Evolutionary conservation across 2,329 filamentous ascomycete species (phyloP), one percentile per base, ranked within the genome.

Genomic region (Arthrinium phaeospermum): DNA sequence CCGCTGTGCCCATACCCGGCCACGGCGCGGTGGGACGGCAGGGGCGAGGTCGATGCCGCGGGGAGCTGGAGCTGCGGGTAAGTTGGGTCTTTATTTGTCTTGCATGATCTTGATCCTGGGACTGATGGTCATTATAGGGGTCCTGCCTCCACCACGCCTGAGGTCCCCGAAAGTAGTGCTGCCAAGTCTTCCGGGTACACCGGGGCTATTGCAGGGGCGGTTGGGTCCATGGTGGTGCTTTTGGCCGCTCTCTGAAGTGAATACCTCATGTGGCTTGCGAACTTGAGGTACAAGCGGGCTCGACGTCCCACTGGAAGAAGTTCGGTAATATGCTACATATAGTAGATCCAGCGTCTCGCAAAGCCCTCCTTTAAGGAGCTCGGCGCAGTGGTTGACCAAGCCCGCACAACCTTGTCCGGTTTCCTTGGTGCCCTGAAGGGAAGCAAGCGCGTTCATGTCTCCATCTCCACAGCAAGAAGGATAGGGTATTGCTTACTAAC

Each of bases 1-100:
- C 83, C 83, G 6, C 76, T 89, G 70, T 89, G 88, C 76, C 79
- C 81, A 30, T 84, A 82, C 70, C 81, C 82, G 13, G 73, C 77
- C 69, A 78, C 80, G 70, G 77, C 81, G 74, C 79, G n/a, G 77
- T 85, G 81, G 77, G 76, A 80, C 27, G 80, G 80, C 8, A 53
- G 27, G 4, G 82, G 82, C 1, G 80, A 84, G 73, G 73, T 78
- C 12, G 76, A 81, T 49, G 71, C 78, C 13, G 78, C 82, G 13
- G 71, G 73, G 19, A 82, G 78, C 70, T 85, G 83, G 80, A 79
- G 71, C 19, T 84, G 83, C 70, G 75, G 75, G 79, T 80, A 47
- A 19, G 67, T 78, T 19, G 13, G 4, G 19, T 53, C 14, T 22
- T 16, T 57, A 3, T 13, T 41, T n/a, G 3, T n/a, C 3, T 37